phyloP scores from a whole-genome alignment of 1,139 yeast genomes.

The Suhomyces ambrosiae region DNA sequence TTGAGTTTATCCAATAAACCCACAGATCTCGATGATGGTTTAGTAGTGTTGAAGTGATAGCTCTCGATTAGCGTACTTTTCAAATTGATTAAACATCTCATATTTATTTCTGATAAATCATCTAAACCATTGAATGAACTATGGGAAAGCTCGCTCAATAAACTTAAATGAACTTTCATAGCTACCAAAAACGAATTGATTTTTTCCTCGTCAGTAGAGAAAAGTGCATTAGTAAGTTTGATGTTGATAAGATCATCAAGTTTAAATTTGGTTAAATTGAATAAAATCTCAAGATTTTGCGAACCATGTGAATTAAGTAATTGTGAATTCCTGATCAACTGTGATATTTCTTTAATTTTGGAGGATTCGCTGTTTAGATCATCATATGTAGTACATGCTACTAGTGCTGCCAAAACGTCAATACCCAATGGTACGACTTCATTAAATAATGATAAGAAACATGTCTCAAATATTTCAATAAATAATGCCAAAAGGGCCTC shows the following conservation, averaged over 20 bases:
- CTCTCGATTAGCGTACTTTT: conserved; percentile 22
- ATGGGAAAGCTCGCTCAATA: conserved; percentile 23
- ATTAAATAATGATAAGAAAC: conserved; percentile 35
- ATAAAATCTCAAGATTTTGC: conserved; percentile 10
- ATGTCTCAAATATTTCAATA: conserved; percentile 24
- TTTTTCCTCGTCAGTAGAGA: conserved; percentile 39
- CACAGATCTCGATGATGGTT: not conserved
- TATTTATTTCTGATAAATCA: conserved; percentile 15
- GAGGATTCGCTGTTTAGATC: conserved; percentile 8
- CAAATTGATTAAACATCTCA: conserved; percentile 18
- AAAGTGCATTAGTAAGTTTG: conserved; percentile 26
- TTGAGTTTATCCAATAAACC: conserved; percentile 4
- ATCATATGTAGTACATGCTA: conserved; percentile 10
- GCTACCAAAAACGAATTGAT: conserved; percentile 30
- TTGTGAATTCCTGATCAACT: conserved; percentile 1
- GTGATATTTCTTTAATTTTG: conserved; percentile 6
- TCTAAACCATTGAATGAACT: conserved; percentile 9
- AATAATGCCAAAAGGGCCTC: conserved; percentile 28
- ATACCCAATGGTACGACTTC: conserved; percentile 36
- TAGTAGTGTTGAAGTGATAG: conserved; percentile 16
- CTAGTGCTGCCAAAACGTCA: conserved; percentile 32
- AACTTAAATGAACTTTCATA: conserved; percentile 31
- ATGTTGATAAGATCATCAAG: conserved; percentile 28
- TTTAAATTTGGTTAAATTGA: conserved; percentile 20
- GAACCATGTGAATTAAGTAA: not conserved